A percentile compares a stretch with the other conserved stretches of the same genome.
These are phyloP conservation scores for Escovopsis sp. DNA, from an alignment of 2,329 filamentous ascomycete species.

Conservation along the genomic window DNA sequence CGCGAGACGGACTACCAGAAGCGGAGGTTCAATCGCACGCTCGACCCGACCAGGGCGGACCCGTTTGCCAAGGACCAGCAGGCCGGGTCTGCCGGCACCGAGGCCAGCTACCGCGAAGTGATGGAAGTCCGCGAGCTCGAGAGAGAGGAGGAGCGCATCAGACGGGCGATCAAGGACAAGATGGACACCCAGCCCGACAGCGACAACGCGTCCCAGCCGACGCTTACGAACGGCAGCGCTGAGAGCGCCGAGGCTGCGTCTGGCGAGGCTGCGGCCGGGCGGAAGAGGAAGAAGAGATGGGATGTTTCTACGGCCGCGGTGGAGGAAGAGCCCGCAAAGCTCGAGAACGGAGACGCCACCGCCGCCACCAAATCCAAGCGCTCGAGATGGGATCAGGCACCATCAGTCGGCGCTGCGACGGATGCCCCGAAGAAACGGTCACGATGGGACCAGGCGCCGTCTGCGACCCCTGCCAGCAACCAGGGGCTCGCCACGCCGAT, in stretches of 20 bases:
- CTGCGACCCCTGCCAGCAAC: slow-evolving; percentile 59
- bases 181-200: slow-evolving; percentile 41
- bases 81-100: slow-evolving; percentile 51
- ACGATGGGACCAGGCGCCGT: slow-evolving; percentile 83
- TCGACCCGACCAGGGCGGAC: slow-evolving; percentile 76
- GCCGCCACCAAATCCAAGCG: slow-evolving; percentile 55
- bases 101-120: slow-evolving; percentile 71
- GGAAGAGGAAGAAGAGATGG: slow-evolving; percentile 92
- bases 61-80: slow-evolving; percentile 66
- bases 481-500: slow-evolving; percentile 64
- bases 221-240: slow-evolving; percentile 58
- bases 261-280: slow-evolving; percentile 45
- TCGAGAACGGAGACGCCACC: slow-evolving; percentile 27
- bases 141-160: slow-evolving; percentile 80
- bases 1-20: slow-evolving; percentile 97
- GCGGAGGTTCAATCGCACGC: slow-evolving; percentile 72
- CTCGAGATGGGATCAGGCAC: slow-evolving; percentile 79
- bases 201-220: slow-evolving; percentile 52
- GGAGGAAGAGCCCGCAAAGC: slow-evolving; percentile 28
- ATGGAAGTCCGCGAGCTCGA: slow-evolving; percentile 88
- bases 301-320: slow-evolving; percentile 53
- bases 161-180: slow-evolving; percentile 64
- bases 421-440: slow-evolving; percentile 61
- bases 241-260: slow-evolving; percentile 58
- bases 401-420: slow-evolving; percentile 37